Evolutionary conservation across 2,329 filamentous ascomycete species (phyloP), one percentile per base, ranked within the genome.

Genomic region (Fusarium praegraminearum): DNA sequence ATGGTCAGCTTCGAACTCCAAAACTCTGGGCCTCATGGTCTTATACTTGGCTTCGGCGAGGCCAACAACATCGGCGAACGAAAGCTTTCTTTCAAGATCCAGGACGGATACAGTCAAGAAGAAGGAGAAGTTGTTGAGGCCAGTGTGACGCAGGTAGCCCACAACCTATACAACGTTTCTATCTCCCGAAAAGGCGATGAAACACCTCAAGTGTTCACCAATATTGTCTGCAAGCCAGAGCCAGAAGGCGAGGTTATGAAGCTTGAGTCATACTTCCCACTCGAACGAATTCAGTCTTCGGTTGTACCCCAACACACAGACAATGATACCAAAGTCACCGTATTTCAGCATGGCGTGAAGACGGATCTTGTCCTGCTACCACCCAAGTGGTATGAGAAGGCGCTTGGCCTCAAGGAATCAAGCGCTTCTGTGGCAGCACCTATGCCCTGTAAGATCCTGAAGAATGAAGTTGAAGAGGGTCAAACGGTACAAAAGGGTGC

Each of bases 381-480:
- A 20, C 94, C 95, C 0, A 84, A 84, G 45, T 99, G 94, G 94
- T 91, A 92, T 61, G 92, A 94, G 73, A 95, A 97, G 80, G 94
- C 93, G 0, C 84, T 98, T 10, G 94, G 95, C 0, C 82, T 92
- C 67, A 94, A 93, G 78, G 93, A 97, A 76, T 86, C 87, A 1
- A 85, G 90, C 9, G 94, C 95, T 63, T 96, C 91, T 55, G 93
- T 98, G 2, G 85, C 93, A 26, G 93, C 96, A 24, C 96, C 96
- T 0, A 99, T 99, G 96, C 96, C 96, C 3, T 98, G 96, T 82
- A 98, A 98, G 82, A 91, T 99, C 28, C 82, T 99, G 66, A 89
- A 93, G 70, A 96, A 98, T 49, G 93, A 97, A 79, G 93, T 98
- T 0, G 82, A 86, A 30, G 93, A 93, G 73, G 96, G 96, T 0